Evolutionary conservation across 2,329 filamentous ascomycete genomes (phyloP).

Genomic region (Colletotrichum endophyticum): DNA sequence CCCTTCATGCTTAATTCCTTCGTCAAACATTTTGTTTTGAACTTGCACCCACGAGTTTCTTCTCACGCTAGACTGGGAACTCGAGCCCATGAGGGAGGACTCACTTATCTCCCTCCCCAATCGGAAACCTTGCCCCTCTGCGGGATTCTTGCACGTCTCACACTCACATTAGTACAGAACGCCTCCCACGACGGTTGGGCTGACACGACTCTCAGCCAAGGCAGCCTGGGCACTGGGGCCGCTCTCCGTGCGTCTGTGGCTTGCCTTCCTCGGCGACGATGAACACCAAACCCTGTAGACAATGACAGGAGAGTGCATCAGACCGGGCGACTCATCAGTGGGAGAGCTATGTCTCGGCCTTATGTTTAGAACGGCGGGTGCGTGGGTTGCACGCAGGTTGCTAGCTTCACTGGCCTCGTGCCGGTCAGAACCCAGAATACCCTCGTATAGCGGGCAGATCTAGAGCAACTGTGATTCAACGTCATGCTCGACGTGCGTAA

Average conservation of each 20-base stretch:
- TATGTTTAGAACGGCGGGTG: neutral
- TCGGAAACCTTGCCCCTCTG: neutral
- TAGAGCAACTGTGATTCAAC: neutral
- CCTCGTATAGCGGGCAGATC: neutral
- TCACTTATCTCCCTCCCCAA: neutral
- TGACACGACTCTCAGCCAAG: conserved; percentile 11
- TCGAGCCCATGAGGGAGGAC: neutral
- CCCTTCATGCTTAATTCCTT: neutral
- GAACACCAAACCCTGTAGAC: neutral
- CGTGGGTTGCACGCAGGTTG: neutral
- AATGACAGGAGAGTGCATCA: neutral
- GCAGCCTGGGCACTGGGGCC: neutral
- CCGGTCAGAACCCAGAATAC: neutral
- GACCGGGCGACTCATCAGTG: neutral
- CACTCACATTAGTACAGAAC: neutral
- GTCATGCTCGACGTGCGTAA: neutral
- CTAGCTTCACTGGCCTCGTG: neutral
- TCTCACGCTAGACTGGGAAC: neutral
- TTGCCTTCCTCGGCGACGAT: neutral
- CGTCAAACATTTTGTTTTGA: neutral
- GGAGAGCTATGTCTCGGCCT: neutral
- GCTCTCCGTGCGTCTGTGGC: neutral
- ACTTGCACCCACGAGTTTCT: neutral
- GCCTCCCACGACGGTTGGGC: neutral
- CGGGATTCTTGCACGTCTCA: neutral